These are phyloP conservation scores for Eleusine coracana DNA, from an alignment of 176 grass and related monocot species.

Conservation along the genomic window DNA sequence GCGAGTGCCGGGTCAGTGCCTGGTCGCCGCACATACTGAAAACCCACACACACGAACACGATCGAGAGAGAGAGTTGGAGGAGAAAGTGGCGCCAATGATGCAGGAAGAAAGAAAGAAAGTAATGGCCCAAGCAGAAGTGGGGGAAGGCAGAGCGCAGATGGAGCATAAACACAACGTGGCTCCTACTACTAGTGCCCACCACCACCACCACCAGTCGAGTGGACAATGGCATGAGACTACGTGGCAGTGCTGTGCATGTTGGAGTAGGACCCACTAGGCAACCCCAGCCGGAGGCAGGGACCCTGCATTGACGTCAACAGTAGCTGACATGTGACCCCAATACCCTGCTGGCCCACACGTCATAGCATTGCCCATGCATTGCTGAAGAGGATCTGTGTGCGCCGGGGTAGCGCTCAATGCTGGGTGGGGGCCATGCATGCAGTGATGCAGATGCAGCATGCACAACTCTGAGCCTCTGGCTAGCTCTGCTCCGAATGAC, in stretches of 20 bases:
- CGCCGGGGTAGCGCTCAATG: no score
- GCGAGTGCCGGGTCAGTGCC: neutral
- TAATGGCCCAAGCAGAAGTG: neutral
- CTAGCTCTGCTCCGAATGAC: neutral
- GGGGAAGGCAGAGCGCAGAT: neutral
- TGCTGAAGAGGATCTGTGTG: no score
- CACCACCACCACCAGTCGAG: no score
- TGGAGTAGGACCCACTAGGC: neutral
- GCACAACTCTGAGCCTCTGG: no score
- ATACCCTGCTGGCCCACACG: no score
- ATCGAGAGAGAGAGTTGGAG: neutral
- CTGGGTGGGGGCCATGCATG: neutral
- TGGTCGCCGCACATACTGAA: neutral
- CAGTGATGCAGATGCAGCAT: no score
- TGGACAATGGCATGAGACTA: neutral
- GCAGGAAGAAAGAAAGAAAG: neutral
- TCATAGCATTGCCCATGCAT: no score
- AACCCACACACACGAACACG: neutral
- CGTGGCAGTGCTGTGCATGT: neutral
- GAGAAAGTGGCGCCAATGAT: conserved; percentile 15
- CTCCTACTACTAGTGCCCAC: neutral
- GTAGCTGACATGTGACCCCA: no score
- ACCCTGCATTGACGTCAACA: no score
- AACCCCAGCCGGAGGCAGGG: no score
- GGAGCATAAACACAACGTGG: neutral